Evolutionary conservation across 1,284 basidiomycete species (phyloP), one percentile per base, ranked within the genome.

Genomic region (Moesziomyces sp.): DNA sequence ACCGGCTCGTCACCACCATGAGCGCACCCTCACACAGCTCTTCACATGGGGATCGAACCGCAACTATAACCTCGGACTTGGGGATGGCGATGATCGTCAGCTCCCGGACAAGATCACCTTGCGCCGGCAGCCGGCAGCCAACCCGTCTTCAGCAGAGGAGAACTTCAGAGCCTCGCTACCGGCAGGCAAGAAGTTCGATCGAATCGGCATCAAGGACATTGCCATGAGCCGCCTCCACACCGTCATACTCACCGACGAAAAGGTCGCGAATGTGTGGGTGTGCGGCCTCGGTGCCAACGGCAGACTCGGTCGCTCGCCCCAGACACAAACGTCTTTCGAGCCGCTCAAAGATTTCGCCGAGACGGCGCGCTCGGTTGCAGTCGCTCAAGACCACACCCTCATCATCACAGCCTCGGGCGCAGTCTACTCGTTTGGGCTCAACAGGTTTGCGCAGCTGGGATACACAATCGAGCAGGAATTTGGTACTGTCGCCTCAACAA

Each of bases 341-440:
- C 89, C 90, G 0, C 85, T 94, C 16, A 85, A 88, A 1, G 89
- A 90, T 61, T 87, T 87, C 13, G 83, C 88, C 43, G 86, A 88
- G 53, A 82, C 87, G 2, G 86, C 89, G 3, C 54, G 48, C 3
- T 50, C 50, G 5, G 88, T 97, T 46, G 93, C 94, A 0, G 87
- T 95, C 2, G 96, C 92, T 2, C 94, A 94, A 81, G 96, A 99
- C 79, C 97, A 99, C 83, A 96, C 95, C 0, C 88, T 98, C 21
- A 91, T 91, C 0, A 87, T 98, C 42, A 94, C 93, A 0, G 88
- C 87, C 10, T 83, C 88, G 0, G 95, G 96, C 5, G 92, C 93
- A 76, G 89, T 98, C 9, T 89, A 91, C 49, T 93, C 91, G 6
- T 99, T 94, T 91, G 97, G 96, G 5, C 85, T 93, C 46, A 97